These are phyloP conservation scores for Aspergillus sp. DNA, from an alignment of 2,329 filamentous ascomycete species.

Conservation along the genomic window DNA sequence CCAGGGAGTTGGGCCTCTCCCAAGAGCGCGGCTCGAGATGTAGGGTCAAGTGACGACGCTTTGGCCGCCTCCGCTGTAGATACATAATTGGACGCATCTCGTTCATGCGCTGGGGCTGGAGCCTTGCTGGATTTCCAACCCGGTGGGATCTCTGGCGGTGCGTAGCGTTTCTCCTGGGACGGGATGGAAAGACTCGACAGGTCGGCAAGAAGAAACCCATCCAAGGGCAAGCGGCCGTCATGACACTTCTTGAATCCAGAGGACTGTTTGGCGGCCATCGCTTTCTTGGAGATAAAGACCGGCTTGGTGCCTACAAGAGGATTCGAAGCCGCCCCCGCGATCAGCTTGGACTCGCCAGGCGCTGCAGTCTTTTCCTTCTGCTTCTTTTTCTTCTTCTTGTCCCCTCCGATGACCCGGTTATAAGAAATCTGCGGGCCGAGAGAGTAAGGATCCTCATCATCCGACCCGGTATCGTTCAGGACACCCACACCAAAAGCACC, in stretches of 20 bases:
- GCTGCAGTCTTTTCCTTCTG: slow-evolving; percentile 20
- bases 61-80: slow-evolving; percentile 73
- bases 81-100: slow-evolving; percentile 40
- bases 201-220: slow-evolving; percentile 67
- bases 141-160: slow-evolving; percentile 35
- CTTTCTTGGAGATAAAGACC: slow-evolving; percentile 66
- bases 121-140: slow-evolving; percentile 64
- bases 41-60: slow-evolving; percentile 65
- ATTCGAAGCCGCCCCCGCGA: slow-evolving; percentile 48
- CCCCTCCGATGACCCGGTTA: slow-evolving; percentile 69
- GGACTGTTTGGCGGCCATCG: slow-evolving; percentile 33
- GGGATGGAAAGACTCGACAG: slow-evolving; percentile 41
- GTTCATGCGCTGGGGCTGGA: slow-evolving; percentile 29
- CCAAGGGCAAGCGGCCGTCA: slow-evolving; percentile 70
- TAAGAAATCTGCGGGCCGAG: slow-evolving; percentile 87
- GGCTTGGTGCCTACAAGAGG: slow-evolving; percentile 59
- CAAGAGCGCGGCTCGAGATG: slow-evolving; percentile 66
- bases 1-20: slow-evolving; percentile 75
- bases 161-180: slow-evolving; percentile 38
- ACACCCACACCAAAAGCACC: slow-evolving; percentile 80
- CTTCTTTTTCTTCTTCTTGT: slow-evolving; percentile 69
- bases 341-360: slow-evolving; percentile 24
- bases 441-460: slow-evolving; percentile 90
- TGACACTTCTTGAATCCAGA: slow-evolving; percentile 61
- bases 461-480: slow-evolving; percentile 85